Conservation (phyloP, 164 flowering plant genomes). For the Macadamia tetraphylla region DNA sequence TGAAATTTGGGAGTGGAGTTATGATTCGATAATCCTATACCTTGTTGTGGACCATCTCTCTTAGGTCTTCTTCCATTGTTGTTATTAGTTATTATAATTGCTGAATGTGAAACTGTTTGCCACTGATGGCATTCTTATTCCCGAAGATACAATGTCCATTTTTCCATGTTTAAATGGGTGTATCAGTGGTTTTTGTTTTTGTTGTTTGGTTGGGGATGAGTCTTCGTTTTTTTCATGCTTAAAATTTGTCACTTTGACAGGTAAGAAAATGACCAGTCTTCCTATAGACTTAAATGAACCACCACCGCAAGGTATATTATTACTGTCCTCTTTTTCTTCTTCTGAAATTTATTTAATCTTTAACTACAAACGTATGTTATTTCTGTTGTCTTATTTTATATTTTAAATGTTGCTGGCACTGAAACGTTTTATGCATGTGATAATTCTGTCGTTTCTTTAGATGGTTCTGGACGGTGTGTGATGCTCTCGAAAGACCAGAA, state of each 20-base stretch:
- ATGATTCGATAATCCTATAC: no score
- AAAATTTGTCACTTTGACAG: neutral
- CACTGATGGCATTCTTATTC: no score
- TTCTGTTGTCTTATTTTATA: neutral
- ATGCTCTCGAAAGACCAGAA: slow-evolving; percentile 8
- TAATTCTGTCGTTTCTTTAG: slow-evolving; percentile 8
- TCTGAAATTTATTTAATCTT: neutral
- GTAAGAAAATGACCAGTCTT: neutral
- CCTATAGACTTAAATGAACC: slow-evolving; percentile 2
- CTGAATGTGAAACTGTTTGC: no score
- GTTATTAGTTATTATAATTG: no score
- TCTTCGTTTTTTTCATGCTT: neutral
- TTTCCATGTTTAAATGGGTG: no score
- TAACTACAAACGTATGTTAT: neutral
- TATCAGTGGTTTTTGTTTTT: no score
- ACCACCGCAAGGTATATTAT: neutral
- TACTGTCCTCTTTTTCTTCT: neutral
- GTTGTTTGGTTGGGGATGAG: no score
- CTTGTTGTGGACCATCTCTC: no score
- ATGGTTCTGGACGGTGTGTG: slow-evolving; percentile 10
- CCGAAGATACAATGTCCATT: no score
- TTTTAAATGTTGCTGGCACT: neutral
- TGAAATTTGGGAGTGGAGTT: no score
- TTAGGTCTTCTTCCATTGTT: no score
- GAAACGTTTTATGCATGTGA: no score